Base-by-base conservation (phyloP, 2,329 filamentous ascomycete species). In the Dichotomopilus funicola region DNA sequence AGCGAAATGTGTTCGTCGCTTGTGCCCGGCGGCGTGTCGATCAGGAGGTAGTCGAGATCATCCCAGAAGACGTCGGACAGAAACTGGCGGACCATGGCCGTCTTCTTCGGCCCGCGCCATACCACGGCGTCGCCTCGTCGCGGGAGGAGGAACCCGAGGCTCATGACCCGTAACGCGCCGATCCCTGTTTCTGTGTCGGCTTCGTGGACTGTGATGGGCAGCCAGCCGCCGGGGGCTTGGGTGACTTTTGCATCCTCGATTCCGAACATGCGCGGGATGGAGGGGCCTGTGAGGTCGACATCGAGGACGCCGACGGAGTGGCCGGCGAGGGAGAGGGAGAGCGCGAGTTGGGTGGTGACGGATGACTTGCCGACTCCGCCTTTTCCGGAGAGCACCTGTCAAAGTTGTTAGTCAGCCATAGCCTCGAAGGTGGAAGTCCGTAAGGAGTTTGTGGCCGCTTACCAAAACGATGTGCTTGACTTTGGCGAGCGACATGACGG, bases 81-180 rank as follows among this genome's bases (percentile, higher is more conserved):
- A 68, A 99, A 99, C 70, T 99, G 94, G 42, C 91, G 85, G 56
- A 99, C 90, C 94, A 99, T 99, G 50, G 94, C 94, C 4, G 94
- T 99, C 75, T 99, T 99, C 74, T 99, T 99, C 2, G 94, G 94
- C 0, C 94, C 94, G 52, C 94, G 83, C 94, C 94, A 99, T 41
- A 99, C 94, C 0, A 99, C 91, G 0, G 94, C 92, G 65, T 96
- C 91, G 59, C 88, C 89, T 64, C 92, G 79, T 59, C 85, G 82
- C 3, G 86, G 85, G 5, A 99, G 79, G 6, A 99, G 80, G 66
- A 99, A 97, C 2, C 91, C 94, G 1, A 99, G 78, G 54, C 90
- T 96, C 88, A 97, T 96, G 70, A 90, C 94, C 58, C 83, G 80
- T 8, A 92, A 76, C 37, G 84, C 76, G 1, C 88, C 88, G 31